These are phyloP conservation scores for Ophiostoma ulmi DNA, from an alignment of 2,329 filamentous ascomycete genomes.

Conservation along the genomic window DNA sequence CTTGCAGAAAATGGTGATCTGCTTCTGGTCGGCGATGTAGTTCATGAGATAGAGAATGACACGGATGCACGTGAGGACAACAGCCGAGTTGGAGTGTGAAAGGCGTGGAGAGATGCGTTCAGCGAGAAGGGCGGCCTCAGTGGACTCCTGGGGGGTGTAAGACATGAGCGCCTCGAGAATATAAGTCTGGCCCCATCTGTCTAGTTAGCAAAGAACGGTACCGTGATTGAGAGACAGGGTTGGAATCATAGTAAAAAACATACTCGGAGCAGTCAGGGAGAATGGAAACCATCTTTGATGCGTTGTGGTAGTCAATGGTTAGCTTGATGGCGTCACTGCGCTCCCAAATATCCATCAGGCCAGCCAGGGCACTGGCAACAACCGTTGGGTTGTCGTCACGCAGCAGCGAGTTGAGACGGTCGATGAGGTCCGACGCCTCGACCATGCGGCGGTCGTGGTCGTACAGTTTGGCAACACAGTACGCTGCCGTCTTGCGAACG, in stretches of 20 bases:
- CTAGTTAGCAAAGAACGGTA: neutral
- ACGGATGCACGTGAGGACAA: constrained; percentile 91
- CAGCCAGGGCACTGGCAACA: constrained; percentile 85
- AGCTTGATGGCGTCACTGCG: constrained; percentile 95
- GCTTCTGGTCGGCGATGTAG: constrained; percentile 89
- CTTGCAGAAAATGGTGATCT: constrained; percentile 77
- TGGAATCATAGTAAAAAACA: constrained; percentile 34
- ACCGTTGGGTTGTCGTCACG: constrained; percentile 97
- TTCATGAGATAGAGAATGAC: constrained; percentile 98
- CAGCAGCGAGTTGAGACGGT: constrained; percentile 80
- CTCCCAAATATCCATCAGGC: constrained; percentile 97
- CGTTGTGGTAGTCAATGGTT: constrained; percentile 95
- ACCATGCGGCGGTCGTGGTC: constrained; percentile 91
- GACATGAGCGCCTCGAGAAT: constrained; percentile 97
- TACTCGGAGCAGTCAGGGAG: constrained; percentile 95
- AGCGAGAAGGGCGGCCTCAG: constrained; percentile 81
- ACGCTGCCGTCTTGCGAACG: constrained; percentile 93
- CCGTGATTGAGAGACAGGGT: neutral
- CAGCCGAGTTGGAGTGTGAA: constrained; percentile 93
- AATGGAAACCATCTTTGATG: constrained; percentile 96
- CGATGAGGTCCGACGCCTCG: constrained; percentile 85
- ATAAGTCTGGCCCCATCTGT: constrained; percentile 95
- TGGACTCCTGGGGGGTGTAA: constrained; percentile 86
- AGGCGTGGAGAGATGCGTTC: constrained; percentile 93
- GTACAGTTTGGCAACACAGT: constrained; percentile 95